These are phyloP conservation scores for Remersonia thermophila DNA, from an alignment of 2,329 filamentous ascomycete species.

Conservation along the genomic window DNA sequence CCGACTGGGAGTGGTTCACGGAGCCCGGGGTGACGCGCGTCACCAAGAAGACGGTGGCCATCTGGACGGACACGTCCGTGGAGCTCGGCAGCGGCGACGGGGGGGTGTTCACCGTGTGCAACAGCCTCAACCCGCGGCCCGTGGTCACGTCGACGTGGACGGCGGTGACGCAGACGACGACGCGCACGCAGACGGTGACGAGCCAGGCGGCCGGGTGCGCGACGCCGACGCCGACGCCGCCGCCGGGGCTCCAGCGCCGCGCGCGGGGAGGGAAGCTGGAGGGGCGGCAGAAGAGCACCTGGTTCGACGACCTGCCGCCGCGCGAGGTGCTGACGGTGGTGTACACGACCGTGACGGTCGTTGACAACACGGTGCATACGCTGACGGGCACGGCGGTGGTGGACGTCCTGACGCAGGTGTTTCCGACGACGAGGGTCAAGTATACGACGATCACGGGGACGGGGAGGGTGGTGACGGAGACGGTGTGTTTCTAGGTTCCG, in stretches of 20 bases:
- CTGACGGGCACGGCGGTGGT: constrained; percentile 12
- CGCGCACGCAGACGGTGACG: background rate
- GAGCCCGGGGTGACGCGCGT: background rate
- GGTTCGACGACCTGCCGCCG: background rate
- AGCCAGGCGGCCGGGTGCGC: background rate
- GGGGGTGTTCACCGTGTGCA: constrained; percentile 1
- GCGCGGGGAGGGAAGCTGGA: too few species aligned
- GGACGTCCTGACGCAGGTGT: constrained; percentile 5
- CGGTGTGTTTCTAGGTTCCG: background rate
- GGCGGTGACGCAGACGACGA: background rate
- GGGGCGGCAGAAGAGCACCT: too few species aligned
- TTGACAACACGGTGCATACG: constrained; percentile 6
- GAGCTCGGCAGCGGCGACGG: background rate
- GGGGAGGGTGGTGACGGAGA: constrained; percentile 1
- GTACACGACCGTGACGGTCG: constrained; percentile 10
- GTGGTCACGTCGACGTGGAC: constrained; percentile 1
- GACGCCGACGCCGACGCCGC: background rate
- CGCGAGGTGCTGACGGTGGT: constrained; percentile 7
- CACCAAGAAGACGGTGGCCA: constrained; percentile 7
- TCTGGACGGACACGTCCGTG: constrained; percentile 5
- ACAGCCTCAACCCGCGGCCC: constrained; percentile 2
- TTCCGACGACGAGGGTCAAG: constrained; percentile 3
- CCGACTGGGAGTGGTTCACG: constrained; percentile 11
- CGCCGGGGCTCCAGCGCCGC: too few species aligned
- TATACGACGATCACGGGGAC: constrained; percentile 3